These are phyloP conservation scores for Acanthamoeba healyi DNA, from an alignment of 208 protist species.

Conservation along the genomic window DNA sequence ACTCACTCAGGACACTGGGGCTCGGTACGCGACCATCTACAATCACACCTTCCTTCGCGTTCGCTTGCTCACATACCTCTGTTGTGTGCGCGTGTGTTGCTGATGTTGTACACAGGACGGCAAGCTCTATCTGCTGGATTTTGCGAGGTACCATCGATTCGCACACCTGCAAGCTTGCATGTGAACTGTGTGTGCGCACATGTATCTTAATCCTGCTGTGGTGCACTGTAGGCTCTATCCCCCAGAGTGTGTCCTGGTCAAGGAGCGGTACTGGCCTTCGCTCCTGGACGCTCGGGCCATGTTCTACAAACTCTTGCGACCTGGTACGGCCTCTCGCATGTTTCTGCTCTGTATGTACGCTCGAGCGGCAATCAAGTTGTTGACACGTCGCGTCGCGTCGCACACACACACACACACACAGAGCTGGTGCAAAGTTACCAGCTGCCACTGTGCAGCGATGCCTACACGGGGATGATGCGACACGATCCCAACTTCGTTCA, in stretches of 20 bases:
- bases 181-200: no score
- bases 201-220: no score
- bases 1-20: no score
- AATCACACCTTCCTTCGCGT: no score
- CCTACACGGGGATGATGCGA: slow-evolving; percentile 38
- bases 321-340: no score
- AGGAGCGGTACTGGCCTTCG: neutral
- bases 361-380: no score
- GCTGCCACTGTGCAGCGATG: slow-evolving; percentile 64
- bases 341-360: no score
- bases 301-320: slow-evolving; percentile 71
- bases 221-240: slow-evolving; percentile 2
- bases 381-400: no score
- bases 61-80: no score
- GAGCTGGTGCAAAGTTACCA: slow-evolving; percentile 38
- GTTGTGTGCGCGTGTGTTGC: no score
- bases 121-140: slow-evolving; percentile 52
- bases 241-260: neutral
- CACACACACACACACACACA: no score
- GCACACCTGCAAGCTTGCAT: no score
- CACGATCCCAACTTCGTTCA: neutral
- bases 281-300: neutral
- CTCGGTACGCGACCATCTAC: neutral
- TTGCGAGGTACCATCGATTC: neutral
- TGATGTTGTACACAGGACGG: neutral